phyloP scores from a whole-genome alignment of 306 rosid genomes.

The Senna tora region DNA sequence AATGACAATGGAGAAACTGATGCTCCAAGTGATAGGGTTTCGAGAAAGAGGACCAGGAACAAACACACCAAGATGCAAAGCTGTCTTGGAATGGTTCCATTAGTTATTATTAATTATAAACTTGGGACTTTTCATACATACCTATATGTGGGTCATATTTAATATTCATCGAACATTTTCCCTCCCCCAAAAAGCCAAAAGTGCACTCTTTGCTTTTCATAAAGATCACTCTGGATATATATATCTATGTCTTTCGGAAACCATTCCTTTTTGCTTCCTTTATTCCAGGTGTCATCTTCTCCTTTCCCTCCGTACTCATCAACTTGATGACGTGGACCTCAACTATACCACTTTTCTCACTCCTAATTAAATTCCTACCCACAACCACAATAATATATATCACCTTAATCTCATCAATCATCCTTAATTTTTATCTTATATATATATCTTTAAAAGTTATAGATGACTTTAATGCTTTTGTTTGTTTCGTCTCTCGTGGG shows the following conservation, averaged over 20 bases:
- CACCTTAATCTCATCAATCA: too few species aligned
- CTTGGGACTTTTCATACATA: not conserved
- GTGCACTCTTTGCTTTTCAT: not conserved
- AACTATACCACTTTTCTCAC: not conserved
- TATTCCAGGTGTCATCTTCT: conserved; percentile 1
- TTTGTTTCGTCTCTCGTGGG: too few species aligned
- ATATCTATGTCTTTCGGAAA: too few species aligned
- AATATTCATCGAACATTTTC: not conserved
- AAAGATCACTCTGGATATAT: not conserved
- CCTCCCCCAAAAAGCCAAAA: not conserved
- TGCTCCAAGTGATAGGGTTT: conserved; percentile 19
- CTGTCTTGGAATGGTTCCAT: not conserved
- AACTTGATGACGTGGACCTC: not conserved
- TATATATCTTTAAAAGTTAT: too few species aligned
- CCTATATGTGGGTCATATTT: not conserved
- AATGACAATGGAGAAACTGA: conserved; percentile 26
- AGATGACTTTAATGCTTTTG: too few species aligned
- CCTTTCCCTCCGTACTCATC: not conserved
- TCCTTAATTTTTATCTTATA: too few species aligned
- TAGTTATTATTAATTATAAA: too few species aligned
- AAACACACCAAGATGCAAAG: conserved; percentile 23
- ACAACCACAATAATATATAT: too few species aligned
- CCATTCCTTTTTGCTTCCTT: not conserved
- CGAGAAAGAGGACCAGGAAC: conserved; percentile 13
- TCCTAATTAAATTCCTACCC: not conserved